Percentiles rank a stretch among this genome's conserved stretches.
Conservation (phyloP, 2,329 filamentous ascomycete genomes). For the Parascedosporium putredinis region DNA sequence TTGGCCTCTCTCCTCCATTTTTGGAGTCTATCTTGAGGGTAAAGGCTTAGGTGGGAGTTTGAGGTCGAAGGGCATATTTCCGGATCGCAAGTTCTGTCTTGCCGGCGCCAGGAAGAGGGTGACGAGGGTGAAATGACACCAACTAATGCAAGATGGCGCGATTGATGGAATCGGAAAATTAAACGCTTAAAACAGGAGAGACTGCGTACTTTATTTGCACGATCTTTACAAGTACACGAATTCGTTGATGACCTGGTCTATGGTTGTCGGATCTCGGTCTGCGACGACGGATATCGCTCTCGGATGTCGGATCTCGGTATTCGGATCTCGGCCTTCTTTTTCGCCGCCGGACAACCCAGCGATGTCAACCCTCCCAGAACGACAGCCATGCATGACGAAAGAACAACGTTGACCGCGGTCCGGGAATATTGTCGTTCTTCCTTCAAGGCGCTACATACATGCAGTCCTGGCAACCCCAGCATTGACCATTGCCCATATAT, state of each 20-base stretch:
- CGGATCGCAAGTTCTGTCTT: neutral
- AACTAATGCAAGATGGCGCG: too few species aligned
- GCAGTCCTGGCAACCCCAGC: too few species aligned
- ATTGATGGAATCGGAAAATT: too few species aligned
- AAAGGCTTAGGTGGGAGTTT: constrained; percentile 14
- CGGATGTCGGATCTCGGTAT: neutral
- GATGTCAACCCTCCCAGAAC: too few species aligned
- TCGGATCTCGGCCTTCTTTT: neutral
- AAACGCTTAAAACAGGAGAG: neutral
- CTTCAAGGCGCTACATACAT: too few species aligned
- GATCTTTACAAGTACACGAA: neutral
- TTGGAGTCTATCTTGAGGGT: constrained; percentile 14
- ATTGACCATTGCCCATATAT: too few species aligned
- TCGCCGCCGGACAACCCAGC: neutral
- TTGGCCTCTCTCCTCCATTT: constrained; percentile 20
- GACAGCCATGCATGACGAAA: too few species aligned
- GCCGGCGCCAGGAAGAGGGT: neutral
- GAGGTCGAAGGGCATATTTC: constrained; percentile 3
- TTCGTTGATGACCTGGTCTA: neutral
- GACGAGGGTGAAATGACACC: too few species aligned
- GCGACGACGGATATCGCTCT: neutral
- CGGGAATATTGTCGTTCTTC: too few species aligned
- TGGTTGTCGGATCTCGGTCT: neutral
- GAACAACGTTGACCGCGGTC: too few species aligned
- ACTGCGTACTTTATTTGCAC: neutral